These are phyloP conservation scores for Xylariaceae sp. DNA, from an alignment of 2,329 filamentous ascomycete species.

Conservation along the genomic window DNA sequence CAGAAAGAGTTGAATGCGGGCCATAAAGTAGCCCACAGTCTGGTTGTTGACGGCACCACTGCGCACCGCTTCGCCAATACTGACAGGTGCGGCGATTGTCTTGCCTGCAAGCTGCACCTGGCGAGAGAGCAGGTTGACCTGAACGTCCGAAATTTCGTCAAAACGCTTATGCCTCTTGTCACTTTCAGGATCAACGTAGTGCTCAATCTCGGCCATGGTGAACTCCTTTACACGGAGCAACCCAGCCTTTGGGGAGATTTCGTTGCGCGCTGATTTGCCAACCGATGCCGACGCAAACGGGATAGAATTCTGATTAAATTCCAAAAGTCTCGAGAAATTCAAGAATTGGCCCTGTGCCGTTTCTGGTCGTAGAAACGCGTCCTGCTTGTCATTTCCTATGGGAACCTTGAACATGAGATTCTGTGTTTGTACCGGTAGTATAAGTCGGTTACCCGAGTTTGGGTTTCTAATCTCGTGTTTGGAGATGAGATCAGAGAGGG, in stretches of 20 bases:
- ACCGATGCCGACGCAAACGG: slow-evolving; percentile 97
- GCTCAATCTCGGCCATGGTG: slow-evolving; percentile 98
- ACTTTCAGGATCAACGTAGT: slow-evolving; percentile 87
- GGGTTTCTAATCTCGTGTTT: slow-evolving; percentile 93
- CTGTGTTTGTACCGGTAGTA: slow-evolving; percentile 76
- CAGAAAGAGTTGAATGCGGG: slow-evolving; percentile 88
- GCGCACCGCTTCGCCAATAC: slow-evolving; percentile 83
- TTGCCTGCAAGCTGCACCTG: slow-evolving; percentile 84
- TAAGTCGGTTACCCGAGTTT: slow-evolving; percentile 70
- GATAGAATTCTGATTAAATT: slow-evolving; percentile 94
- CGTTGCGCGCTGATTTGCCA: slow-evolving; percentile 97
- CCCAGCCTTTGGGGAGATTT: slow-evolving; percentile 90
- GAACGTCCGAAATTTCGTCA: slow-evolving; percentile 75
- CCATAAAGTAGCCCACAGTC: slow-evolving; percentile 96
- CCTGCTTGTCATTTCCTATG: slow-evolving; percentile 39
- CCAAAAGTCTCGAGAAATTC: slow-evolving; percentile 93
- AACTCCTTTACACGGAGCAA: slow-evolving; percentile 94
- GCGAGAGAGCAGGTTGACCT: slow-evolving; percentile 81
- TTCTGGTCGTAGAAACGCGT: slow-evolving; percentile 83
- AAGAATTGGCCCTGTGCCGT: slow-evolving; percentile 98
- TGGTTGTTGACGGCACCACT: slow-evolving; percentile 89
- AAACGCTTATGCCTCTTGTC: slow-evolving; percentile 95
- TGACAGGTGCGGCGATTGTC: slow-evolving; percentile 68
- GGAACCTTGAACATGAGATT: slow-evolving; percentile 82
- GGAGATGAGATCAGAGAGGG: slow-evolving; percentile 82